phyloP scores from a whole-genome alignment of 1,139 yeast species.

The Zygosaccharomyces sapae region DNA sequence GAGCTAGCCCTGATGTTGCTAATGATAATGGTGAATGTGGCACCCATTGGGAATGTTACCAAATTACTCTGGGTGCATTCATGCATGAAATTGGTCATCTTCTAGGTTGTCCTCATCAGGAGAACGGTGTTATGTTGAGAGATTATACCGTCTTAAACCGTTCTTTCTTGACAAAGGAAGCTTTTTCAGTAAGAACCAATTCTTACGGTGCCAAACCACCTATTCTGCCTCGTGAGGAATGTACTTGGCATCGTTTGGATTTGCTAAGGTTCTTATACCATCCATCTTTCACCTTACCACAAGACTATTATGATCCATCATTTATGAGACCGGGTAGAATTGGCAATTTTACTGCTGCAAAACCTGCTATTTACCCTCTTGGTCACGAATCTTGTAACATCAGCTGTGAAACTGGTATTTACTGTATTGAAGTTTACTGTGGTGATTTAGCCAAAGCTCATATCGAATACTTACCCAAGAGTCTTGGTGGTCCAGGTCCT shows the following conservation, averaged over 20 bases:
- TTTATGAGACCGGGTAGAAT: conserved; percentile 31
- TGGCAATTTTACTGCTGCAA: conserved; percentile 28
- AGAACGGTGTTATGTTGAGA: conserved; percentile 82
- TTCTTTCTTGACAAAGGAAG: conserved; percentile 73
- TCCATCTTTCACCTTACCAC: conserved; percentile 70
- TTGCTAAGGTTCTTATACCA: conserved; percentile 72
- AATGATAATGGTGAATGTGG: conserved; percentile 84
- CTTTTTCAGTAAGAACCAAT: conserved; percentile 50
- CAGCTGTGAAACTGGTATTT: conserved; percentile 61
- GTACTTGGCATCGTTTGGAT: conserved; percentile 86
- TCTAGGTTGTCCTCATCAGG: conserved; percentile 90
- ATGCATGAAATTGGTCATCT: conserved; percentile 93
- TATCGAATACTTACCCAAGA: conserved; percentile 56
- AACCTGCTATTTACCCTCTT: conserved; percentile 44
- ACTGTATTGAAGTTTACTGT: conserved; percentile 57
- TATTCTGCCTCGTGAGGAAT: conserved; percentile 59
- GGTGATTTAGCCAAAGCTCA: conserved; percentile 57
- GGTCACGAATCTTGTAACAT: conserved; percentile 46
- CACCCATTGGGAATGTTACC: conserved; percentile 84
- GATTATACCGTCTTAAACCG: conserved; percentile 83
- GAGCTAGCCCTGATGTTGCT: conserved; percentile 70
- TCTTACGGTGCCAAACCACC: conserved; percentile 43
- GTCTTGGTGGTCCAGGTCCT: conserved; percentile 58
- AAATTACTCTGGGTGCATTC: conserved; percentile 86
- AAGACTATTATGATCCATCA: conserved; percentile 46